Base-by-base conservation (phyloP, 2,329 filamentous ascomycete genomes). In the Boeremia exigua region DNA sequence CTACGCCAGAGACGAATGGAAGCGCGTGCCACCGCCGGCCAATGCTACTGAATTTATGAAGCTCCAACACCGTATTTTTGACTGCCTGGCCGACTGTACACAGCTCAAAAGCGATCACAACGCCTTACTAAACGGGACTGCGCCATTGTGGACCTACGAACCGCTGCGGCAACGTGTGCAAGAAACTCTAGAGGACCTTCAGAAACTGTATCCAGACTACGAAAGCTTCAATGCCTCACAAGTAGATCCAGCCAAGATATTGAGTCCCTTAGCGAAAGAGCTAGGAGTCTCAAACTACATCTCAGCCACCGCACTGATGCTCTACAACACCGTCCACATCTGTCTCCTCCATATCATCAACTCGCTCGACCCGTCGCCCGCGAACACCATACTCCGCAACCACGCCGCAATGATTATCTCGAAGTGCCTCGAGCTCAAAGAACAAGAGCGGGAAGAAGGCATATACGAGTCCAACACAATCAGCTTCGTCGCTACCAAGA, bases 1-100 rank as follows among this genome's bases (percentile, higher is more conserved):
- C 12, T 71, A 62, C 45, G 53, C 65, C 7, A 45, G 47, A n/a
- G 49, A 62, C 6, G 66, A 66, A 23, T 72, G 67, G 69, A 72
- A 62, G 37, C n/a, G 46, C 10, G 42, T 65, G 11, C 67, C 63
- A 10, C 47, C 47, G 11, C 38, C 51, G 8, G 27, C 51, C 25
- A 28, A 59, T 9, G 36, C 44, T 4, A 60, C 54, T 17, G 62
- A 61, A 38, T 48, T 36, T 2, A 60, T 53, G 6, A 28, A 59
- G 14, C 37, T 71, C 12, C 58, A 66, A 34, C 62, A 67, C 39
- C 49, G 59, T 14, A 54, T 70, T 1, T 62, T 70, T 34, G 51
- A 48, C 6, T 53, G 69, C n/a, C 23, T 71, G 8, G 68, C 69
- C 4, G 66, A 67, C 28, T 68, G 62, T 36, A 67, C 68, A 14